Percentiles rank a stretch among this genome's conserved stretches.
These are phyloP conservation scores for Euptelea pleiosperma DNA, from an alignment of 164 flowering plant species.

Conservation along the genomic window DNA sequence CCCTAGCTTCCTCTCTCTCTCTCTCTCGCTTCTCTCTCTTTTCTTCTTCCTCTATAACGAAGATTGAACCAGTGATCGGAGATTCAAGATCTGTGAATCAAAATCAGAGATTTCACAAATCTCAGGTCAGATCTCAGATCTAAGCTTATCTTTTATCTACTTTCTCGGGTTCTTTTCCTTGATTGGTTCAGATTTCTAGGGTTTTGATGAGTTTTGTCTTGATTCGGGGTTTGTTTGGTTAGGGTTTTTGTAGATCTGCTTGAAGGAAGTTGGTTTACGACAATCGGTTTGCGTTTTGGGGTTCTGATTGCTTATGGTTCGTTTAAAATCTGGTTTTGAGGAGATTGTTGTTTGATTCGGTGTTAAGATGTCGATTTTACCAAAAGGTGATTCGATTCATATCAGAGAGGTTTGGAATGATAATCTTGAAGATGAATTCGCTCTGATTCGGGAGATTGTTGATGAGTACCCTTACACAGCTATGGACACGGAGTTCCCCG, in stretches of 20 bases:
- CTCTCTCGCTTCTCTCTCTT: neutral
- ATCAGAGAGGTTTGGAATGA: constrained; percentile 45
- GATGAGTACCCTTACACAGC: constrained; percentile 49
- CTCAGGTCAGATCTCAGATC: no score
- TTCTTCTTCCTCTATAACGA: neutral
- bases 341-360: neutral
- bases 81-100: constrained; percentile 2
- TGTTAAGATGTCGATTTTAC: constrained; percentile 28
- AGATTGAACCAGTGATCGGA: constrained; percentile 7
- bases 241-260: constrained; percentile 11
- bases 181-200: neutral
- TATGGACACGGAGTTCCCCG: constrained; percentile 44
- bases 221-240: neutral
- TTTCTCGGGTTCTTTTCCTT: neutral
- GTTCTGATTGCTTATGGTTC: neutral
- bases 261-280: no score
- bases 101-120: neutral
- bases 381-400: constrained; percentile 33
- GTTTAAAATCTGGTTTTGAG: constrained; percentile 11
- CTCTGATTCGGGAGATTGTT: constrained; percentile 35
- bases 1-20: constrained; percentile 8
- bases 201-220: neutral
- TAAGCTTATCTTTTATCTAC: neutral
- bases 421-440: constrained; percentile 42
- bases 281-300: constrained; percentile 5